Percentiles rank a stretch among this genome's conserved stretches.
These are phyloP conservation scores for Aspergillus awamori DNA, from an alignment of 2,329 filamentous ascomycete species.

Conservation along the genomic window DNA sequence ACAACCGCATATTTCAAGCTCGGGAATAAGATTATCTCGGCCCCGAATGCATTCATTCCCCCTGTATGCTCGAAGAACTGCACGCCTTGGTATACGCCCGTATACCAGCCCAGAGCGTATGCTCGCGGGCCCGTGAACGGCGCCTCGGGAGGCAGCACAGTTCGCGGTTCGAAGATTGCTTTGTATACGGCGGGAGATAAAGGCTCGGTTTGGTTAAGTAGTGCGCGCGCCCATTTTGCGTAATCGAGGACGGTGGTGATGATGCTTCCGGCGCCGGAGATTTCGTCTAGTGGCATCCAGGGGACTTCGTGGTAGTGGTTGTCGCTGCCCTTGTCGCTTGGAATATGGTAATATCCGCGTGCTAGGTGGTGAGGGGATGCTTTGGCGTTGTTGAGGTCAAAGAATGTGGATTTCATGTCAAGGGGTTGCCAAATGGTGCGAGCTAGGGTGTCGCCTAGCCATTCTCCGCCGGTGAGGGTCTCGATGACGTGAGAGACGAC, in stretches of 20 bases:
- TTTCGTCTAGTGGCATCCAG: not conserved
- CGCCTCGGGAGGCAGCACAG: not conserved
- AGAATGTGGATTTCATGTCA: slow-evolving; percentile 45
- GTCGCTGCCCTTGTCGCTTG: no score
- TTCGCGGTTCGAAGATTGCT: not conserved
- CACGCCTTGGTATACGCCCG: slow-evolving; percentile 30
- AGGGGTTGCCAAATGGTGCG: slow-evolving; percentile 45
- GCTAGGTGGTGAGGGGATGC: slow-evolving; percentile 27
- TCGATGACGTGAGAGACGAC: slow-evolving; percentile 52
- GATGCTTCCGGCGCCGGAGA: slow-evolving; percentile 24
- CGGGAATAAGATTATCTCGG: slow-evolving; percentile 51
- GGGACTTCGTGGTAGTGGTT: not conserved
- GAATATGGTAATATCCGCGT: slow-evolving; percentile 27
- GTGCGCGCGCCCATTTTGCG: slow-evolving; percentile 54
- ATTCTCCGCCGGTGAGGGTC: slow-evolving; percentile 39
- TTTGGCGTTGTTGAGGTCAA: slow-evolving; percentile 39
- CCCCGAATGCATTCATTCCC: slow-evolving; percentile 49
- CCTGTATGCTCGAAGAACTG: slow-evolving; percentile 46
- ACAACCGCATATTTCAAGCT: slow-evolving; percentile 48
- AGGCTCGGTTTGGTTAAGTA: slow-evolving; percentile 47
- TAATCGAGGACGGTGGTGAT: slow-evolving; percentile 46
- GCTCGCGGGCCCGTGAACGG: slow-evolving; percentile 8
- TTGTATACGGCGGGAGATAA: slow-evolving; percentile 17
- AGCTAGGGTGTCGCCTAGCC: slow-evolving; percentile 37
- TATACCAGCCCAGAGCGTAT: slow-evolving; percentile 26